These are phyloP conservation scores for Cystobasidium onofrii DNA, from an alignment of 768 basidiomycete species.

Conservation along the genomic window DNA sequence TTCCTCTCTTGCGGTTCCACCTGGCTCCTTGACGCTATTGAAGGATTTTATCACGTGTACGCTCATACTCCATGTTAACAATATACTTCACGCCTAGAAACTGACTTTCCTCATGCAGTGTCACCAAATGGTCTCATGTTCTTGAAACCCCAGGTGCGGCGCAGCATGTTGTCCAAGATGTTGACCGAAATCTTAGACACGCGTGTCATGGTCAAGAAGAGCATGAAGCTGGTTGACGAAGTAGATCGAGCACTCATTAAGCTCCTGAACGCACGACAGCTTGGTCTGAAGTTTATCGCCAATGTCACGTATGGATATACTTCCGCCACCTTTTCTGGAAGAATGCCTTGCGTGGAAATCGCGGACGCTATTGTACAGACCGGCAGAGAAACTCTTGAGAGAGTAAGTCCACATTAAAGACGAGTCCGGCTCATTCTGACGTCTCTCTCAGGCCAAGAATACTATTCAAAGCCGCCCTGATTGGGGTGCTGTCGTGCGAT, in stretches of 20 bases:
- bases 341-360: slow-evolving; percentile 97
- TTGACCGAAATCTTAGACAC: slow-evolving; percentile 84
- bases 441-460: slow-evolving; percentile 63
- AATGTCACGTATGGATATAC: slow-evolving; percentile 90
- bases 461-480: slow-evolving; percentile 64
- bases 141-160: slow-evolving; percentile 72
- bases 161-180: slow-evolving; percentile 82
- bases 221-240: slow-evolving; percentile 69
- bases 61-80: not conserved
- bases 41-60: slow-evolving; percentile 65
- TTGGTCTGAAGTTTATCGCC: slow-evolving; percentile 84
- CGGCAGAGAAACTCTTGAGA: slow-evolving; percentile 88
- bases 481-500: slow-evolving; percentile 89
- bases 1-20: slow-evolving; percentile 57
- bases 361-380: slow-evolving; percentile 97
- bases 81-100: not conserved
- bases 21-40: slow-evolving; percentile 61
- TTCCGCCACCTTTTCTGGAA: slow-evolving; percentile 81
- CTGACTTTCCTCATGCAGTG: slow-evolving; percentile 51
- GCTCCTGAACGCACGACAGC: slow-evolving; percentile 80
- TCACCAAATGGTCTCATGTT: slow-evolving; percentile 94
- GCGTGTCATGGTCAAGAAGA: slow-evolving; percentile 94
- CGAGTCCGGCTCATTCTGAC: not conserved
- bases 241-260: slow-evolving; percentile 55
- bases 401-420: slow-evolving; percentile 51